A percentile compares a stretch with the other conserved stretches of the same genome.
Conservation (phyloP, 331 rosid species). For the Rosa hybrid region DNA sequence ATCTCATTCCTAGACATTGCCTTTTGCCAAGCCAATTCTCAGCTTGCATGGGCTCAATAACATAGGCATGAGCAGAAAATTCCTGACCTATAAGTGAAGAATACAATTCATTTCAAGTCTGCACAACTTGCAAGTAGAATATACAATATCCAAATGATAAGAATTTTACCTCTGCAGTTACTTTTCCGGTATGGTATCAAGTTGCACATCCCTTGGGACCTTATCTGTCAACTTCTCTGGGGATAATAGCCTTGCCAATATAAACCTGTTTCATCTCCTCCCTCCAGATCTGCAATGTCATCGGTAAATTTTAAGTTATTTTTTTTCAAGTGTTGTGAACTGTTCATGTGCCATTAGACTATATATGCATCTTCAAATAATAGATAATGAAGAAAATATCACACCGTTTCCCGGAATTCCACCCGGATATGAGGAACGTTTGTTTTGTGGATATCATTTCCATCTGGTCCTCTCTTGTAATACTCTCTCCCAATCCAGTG, state of each 20-base stretch:
- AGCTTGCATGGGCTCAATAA: not conserved
- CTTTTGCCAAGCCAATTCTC: not conserved
- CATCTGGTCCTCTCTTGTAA: constrained; percentile 84
- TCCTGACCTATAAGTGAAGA: not conserved
- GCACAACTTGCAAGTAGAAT: not conserved
- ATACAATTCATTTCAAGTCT: not conserved
- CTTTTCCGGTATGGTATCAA: constrained; percentile 19
- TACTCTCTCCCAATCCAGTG: constrained; percentile 96
- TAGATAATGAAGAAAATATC: not conserved
- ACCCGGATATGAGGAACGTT: constrained; percentile 96
- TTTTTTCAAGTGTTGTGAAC: not conserved
- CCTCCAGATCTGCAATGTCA: constrained; percentile 74
- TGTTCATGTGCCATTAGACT: not conserved
- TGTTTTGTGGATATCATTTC: constrained; percentile 90
- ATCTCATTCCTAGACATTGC: not conserved
- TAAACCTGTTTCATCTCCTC: constrained; percentile 93
- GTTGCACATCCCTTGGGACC: constrained; percentile 18
- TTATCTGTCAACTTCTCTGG: constrained; percentile 64
- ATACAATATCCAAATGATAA: not conserved
- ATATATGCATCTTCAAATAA: not conserved
- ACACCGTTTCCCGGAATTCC: constrained; percentile 90
- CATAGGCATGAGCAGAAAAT: not conserved
- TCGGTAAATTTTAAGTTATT: not conserved
- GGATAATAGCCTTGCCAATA: constrained; percentile 57
- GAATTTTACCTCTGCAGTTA: constrained; percentile 20